Evolutionary conservation across 331 rosid species (phyloP).

Genomic region (Spiraea crenata): DNA sequence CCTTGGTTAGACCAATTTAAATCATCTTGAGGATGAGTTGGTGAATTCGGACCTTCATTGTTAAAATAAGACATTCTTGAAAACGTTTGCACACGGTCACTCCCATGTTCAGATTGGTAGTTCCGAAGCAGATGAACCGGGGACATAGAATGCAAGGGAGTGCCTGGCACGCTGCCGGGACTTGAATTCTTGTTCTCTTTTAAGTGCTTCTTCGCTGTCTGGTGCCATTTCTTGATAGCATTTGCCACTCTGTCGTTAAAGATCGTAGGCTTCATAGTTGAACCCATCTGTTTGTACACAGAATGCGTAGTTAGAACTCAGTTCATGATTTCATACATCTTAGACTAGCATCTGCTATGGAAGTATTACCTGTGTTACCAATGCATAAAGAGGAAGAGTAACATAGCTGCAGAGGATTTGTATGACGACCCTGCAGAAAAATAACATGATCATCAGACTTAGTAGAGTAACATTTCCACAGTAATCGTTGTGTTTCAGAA

Average conservation of each 20-base stretch:
- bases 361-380: slow-evolving; percentile 32
- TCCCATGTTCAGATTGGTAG: not conserved
- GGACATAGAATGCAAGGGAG: slow-evolving; percentile 22
- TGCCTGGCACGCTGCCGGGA: slow-evolving; percentile 9
- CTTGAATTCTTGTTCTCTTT: slow-evolving; percentile 17
- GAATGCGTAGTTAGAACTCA: not conserved
- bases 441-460: not conserved
- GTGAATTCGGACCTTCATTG: slow-evolving; percentile 8
- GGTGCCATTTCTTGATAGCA: slow-evolving; percentile 31
- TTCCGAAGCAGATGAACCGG: slow-evolving; percentile 30
- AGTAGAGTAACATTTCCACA: not conserved
- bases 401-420: slow-evolving; percentile 40
- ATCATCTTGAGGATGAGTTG: slow-evolving; percentile 1
- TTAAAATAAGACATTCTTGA: slow-evolving; percentile 18
- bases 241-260: slow-evolving; percentile 31
- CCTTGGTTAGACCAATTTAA: slow-evolving; percentile 4
- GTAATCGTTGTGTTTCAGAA: not conserved
- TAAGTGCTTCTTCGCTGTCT: slow-evolving; percentile 16
- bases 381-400: slow-evolving; percentile 35
- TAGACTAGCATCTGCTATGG: not conserved
- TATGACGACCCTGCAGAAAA: slow-evolving; percentile 27
- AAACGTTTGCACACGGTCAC: slow-evolving; percentile 3
- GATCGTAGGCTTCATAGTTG: slow-evolving; percentile 33
- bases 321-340: not conserved
- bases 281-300: slow-evolving; percentile 31